Percentiles rank a stretch among this genome's conserved stretches.
Evolutionary conservation across 2,329 filamentous ascomycete genomes (phyloP).

Genomic region (Curvularia lunata): DNA sequence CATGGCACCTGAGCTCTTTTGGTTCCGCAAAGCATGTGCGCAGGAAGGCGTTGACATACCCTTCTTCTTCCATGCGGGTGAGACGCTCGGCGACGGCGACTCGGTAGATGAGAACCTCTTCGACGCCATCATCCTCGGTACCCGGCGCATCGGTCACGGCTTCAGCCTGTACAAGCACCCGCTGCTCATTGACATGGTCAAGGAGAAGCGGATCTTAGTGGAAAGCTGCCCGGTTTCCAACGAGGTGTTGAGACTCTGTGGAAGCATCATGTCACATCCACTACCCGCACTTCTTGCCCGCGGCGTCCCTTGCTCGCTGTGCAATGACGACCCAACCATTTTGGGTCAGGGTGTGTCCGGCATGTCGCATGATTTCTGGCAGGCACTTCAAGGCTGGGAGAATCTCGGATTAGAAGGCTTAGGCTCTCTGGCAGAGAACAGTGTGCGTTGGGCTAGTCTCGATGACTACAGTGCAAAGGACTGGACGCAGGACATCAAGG

Average conservation of each 20-base stretch:
- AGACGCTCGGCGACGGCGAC: slow-evolving; percentile 80
- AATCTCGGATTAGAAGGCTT: slow-evolving; percentile 88
- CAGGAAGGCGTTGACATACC: slow-evolving; percentile 81
- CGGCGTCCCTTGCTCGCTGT: slow-evolving; percentile 82
- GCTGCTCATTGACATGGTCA: slow-evolving; percentile 84
- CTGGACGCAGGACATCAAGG: slow-evolving; percentile 75
- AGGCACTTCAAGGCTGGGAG: slow-evolving; percentile 87
- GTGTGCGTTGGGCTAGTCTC: slow-evolving; percentile 85
- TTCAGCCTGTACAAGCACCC: slow-evolving; percentile 93
- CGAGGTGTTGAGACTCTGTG: slow-evolving; percentile 80
- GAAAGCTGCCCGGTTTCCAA: slow-evolving; percentile 93
- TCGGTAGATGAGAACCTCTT: slow-evolving; percentile 83
- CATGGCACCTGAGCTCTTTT: slow-evolving; percentile 83
- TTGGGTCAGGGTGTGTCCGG: slow-evolving; percentile 81
- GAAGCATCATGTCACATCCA: slow-evolving; percentile 77
- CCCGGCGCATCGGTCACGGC: slow-evolving; percentile 86
- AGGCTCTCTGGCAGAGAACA: slow-evolving; percentile 89
- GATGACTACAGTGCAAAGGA: slow-evolving; percentile 75
- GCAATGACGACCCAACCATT: slow-evolving; percentile 90
- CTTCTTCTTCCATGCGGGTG: slow-evolving; percentile 95
- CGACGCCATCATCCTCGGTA: slow-evolving; percentile 85
- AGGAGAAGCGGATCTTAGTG: slow-evolving; percentile 83
- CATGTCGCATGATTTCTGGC: slow-evolving; percentile 94
- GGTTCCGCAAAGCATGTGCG: slow-evolving; percentile 87
- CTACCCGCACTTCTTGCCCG: slow-evolving; percentile 83